Conservation (phyloP, 352 stramenopile species). For the Phytophthora podocarpi region DNA sequence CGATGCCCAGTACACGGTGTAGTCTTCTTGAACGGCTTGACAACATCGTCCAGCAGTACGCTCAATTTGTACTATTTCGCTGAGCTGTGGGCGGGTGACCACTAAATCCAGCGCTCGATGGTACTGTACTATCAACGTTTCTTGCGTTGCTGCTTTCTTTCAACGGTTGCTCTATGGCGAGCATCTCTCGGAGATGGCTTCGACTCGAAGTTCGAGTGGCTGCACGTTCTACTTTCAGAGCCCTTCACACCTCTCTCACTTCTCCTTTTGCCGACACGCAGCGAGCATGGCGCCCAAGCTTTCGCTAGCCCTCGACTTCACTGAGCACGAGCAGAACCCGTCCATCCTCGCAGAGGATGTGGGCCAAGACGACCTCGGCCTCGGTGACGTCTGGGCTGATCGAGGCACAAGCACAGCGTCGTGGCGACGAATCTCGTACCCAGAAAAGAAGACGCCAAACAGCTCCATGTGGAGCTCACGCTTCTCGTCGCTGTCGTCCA, state of each 20-base stretch:
- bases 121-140: no score
- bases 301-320: background rate
- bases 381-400: constrained; percentile 16
- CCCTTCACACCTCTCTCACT: constrained; percentile 9
- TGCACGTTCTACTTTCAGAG: constrained; percentile 23
- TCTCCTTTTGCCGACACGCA: constrained; percentile 5
- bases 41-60: no score
- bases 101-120: no score
- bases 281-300: constrained; percentile 12
- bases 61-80: no score
- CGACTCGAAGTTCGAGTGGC: no score
- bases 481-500: constrained; percentile 19
- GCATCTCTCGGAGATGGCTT: no score
- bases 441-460: constrained; percentile 4
- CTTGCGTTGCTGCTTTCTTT: constrained; percentile 19
- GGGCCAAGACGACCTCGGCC: constrained; percentile 4
- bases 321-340: constrained; percentile 4
- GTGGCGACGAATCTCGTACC: constrained; percentile 9
- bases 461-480: constrained; percentile 9
- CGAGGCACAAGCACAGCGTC: background rate
- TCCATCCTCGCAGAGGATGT: constrained; percentile 29
- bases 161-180: constrained; percentile 7
- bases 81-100: no score
- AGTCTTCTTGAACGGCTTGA: background rate
- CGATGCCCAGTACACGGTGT: background rate